Percentiles rank a stretch among this genome's conserved stretches.
Evolutionary conservation across 169 alveolate species (phyloP).

Genomic region (Ichthyophthirius multifiliis): DNA sequence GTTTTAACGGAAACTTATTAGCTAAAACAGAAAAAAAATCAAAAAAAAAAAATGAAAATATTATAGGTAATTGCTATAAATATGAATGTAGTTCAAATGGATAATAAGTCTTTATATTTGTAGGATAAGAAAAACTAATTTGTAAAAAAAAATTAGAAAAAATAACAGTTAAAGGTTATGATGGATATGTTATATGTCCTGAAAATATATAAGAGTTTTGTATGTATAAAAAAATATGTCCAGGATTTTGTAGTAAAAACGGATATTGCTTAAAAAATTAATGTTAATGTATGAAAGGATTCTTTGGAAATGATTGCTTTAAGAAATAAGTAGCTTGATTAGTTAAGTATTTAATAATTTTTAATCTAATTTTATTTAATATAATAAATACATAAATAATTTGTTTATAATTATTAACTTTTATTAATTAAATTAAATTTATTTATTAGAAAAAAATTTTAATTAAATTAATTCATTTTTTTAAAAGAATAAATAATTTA

Average conservation of each 20-base stretch:
- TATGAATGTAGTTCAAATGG: background rate
- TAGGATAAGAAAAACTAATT: background rate
- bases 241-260: background rate
- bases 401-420: too few species aligned
- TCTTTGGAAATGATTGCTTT: conserved; percentile 2
- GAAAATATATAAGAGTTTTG: background rate
- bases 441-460: too few species aligned
- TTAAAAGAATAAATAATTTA: too few species aligned
- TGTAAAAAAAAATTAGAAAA: background rate
- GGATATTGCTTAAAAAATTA: background rate
- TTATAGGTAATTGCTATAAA: background rate
- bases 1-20: background rate
- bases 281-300: background rate
- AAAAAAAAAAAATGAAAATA: too few species aligned
- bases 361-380: too few species aligned
- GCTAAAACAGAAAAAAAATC: too few species aligned
- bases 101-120: background rate
- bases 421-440: too few species aligned
- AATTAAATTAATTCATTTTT: too few species aligned
- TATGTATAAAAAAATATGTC: background rate
- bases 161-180: background rate
- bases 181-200: background rate
- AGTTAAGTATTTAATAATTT: too few species aligned
- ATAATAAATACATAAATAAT: too few species aligned
- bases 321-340: too few species aligned